These are phyloP conservation scores for Aspergillus costaricaensis DNA, from an alignment of 2,329 filamentous ascomycete genomes.

Conservation along the genomic window DNA sequence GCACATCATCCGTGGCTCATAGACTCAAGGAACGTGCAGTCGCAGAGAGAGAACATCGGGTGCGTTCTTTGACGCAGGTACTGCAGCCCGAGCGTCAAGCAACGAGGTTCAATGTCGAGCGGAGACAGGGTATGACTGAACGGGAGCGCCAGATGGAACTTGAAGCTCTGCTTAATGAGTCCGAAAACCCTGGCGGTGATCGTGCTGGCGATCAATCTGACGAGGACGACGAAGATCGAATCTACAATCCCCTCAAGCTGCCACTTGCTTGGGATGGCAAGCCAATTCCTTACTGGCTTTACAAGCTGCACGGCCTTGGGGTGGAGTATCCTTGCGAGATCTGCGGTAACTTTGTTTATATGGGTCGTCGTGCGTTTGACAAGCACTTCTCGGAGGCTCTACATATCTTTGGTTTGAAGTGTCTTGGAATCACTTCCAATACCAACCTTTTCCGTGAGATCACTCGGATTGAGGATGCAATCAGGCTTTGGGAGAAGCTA, in stretches of 20 bases:
- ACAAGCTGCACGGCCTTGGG: slow-evolving; percentile 91
- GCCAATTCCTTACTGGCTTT: slow-evolving; percentile 98
- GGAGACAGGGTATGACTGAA: slow-evolving; percentile 96
- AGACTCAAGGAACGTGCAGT: slow-evolving; percentile 85
- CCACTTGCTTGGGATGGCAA: slow-evolving; percentile 98
- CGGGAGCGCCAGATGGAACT: slow-evolving; percentile 92
- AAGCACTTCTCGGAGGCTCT: slow-evolving; percentile 97
- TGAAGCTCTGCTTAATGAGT: slow-evolving; percentile 75
- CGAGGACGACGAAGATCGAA: slow-evolving; percentile 77
- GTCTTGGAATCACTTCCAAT: slow-evolving; percentile 82
- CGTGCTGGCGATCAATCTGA: slow-evolving; percentile 63
- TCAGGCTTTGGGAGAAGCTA: slow-evolving; percentile 90
- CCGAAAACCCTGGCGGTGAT: slow-evolving; percentile 41
- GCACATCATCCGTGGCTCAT: slow-evolving; percentile 30
- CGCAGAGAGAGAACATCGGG: slow-evolving; percentile 81
- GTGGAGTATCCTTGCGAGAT: slow-evolving; percentile 96
- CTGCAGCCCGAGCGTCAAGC: slow-evolving; percentile 88
- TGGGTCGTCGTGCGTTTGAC: slow-evolving; percentile 92
- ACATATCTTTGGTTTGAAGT: slow-evolving; percentile 92
- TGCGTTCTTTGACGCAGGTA: slow-evolving; percentile 74
- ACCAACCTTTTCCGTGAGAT: slow-evolving; percentile 92
- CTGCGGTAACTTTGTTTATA: slow-evolving; percentile 98
- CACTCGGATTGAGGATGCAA: slow-evolving; percentile 83
- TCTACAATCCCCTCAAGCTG: slow-evolving; percentile 96
- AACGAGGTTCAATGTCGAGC: slow-evolving; percentile 91